Base-by-base conservation (phyloP, 2,329 filamentous ascomycete genomes). In the Aspergillus sp. region DNA sequence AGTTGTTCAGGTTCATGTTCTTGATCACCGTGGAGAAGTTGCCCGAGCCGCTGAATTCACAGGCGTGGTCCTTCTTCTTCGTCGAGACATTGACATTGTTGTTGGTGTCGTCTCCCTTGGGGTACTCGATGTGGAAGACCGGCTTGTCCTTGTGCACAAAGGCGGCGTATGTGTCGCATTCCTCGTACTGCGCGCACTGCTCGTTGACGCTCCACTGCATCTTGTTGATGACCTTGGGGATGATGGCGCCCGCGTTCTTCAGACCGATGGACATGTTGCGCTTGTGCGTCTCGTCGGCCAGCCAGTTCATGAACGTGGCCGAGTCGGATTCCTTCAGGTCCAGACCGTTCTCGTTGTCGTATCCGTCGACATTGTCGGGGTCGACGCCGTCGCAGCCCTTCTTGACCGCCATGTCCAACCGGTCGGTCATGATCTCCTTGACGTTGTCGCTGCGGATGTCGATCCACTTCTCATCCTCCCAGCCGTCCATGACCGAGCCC, bases 81-180 rank as follows among this genome's bases (percentile, higher is more conserved):
- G 66, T 54, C 3, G 71, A 67, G 20, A 83, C 75, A 3, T 65
- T 59, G 0, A 70, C 60, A 45, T 69, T 58, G 55, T 75, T 75
- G 61, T 75, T 73, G 7, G 71, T 71, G 9, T 73, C 69, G 6
- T 80, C 81, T 9, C 78, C 80, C 49, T 82, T 77, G 2, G 86
- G 86, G 67, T 91, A 91, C 75, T 91, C 89, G 63, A 91, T 89
- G 69, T 90, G 85, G 71, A 90, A 90, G 32, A 91, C 88, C 1
- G 88, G 87, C 72, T 90, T 90, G 32, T 80, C 78, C 6, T 81
- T 82, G 10, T 80, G 67, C 57, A 87, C 81, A 67, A 90, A 90
- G 3, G 81, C 73, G 2, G 76, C 73, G 70, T 86, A 90, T 1
- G 74, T 80, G 39, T 77, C 75, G 69, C 88, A 90, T 70, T 90